Base-by-base conservation (phyloP, 768 basidiomycete species). In the Termitomyces bulborhizus region DNA sequence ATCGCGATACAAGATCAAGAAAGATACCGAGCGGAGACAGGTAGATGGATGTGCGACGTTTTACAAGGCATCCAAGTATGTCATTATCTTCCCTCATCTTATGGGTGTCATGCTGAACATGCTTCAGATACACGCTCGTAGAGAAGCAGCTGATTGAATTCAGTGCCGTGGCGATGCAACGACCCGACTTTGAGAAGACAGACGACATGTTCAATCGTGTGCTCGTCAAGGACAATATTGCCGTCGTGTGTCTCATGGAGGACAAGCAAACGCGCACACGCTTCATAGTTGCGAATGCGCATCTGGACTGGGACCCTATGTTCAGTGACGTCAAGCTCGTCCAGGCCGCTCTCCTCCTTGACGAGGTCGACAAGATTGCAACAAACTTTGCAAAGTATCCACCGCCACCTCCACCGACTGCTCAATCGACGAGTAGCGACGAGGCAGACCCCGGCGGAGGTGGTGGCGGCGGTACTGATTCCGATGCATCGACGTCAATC, bases 121-220 rank as follows among this genome's bases (percentile, higher is more conserved):
- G 21, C 49, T 39, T 26, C 66, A 96, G 93, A 66, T 99, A 93
- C 71, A 82, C 87, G 58, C 83, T 99, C 24, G 87, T 99, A 41
- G 95, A 98, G 75, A 90, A 90, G 62, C 88, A 94, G 51, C 82
- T 94, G 40, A 80, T 98, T 66, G 97, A 98, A 69, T 99, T 95
- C 74, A 90, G 87, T 66, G 81, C 89, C 36, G 80, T 94, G 59
- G 96, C 95, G 18, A 88, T 98, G 82, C 90, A 93, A 63, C 84
- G 93, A 27, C 83, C 87, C 48, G 93, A 95, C 68, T 93, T 94
- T 75, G 93, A 93, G 78, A 93, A 94, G 73, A 96, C 93, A 16
- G 94, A 98, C 65, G 96, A 98, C 75, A 95, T 98, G 94, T 98
- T 98, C 81, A 98, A 98, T 66, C 93, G 97, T 32, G 93, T 98